A percentile compares a stretch with the other conserved stretches of the same genome.
These are phyloP conservation scores for Monosporascus cannonballus DNA, from an alignment of 2,329 filamentous ascomycete species.

Conservation along the genomic window DNA sequence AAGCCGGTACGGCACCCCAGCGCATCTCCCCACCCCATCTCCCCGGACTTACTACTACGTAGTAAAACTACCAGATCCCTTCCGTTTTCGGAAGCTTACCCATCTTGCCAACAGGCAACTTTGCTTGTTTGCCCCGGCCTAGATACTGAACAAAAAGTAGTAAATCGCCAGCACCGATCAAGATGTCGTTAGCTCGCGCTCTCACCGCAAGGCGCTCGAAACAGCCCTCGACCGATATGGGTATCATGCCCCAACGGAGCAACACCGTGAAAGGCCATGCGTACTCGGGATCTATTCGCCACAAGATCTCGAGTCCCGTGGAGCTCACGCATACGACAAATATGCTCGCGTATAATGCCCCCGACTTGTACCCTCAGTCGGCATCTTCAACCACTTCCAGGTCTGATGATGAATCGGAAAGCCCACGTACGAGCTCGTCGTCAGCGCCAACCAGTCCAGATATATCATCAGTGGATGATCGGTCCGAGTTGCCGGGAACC, in stretches of 20 bases:
- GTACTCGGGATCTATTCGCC: constrained; percentile 42
- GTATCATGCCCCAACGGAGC: constrained; percentile 39
- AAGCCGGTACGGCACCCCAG: not conserved
- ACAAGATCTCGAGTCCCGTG: constrained; percentile 81
- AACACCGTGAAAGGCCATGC: constrained; percentile 40
- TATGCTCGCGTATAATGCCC: constrained; percentile 90
- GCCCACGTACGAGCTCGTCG: constrained; percentile 47
- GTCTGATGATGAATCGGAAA: constrained; percentile 69
- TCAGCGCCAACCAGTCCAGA: constrained; percentile 67
- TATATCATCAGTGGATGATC: constrained; percentile 47
- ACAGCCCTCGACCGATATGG: constrained; percentile 40
- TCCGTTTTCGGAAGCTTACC: not conserved
- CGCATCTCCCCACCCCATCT: not conserved
- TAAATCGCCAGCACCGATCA: constrained; percentile 16
- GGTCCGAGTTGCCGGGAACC: constrained; percentile 50
- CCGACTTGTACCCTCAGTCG: constrained; percentile 59
- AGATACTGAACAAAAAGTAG: not conserved
- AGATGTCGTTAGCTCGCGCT: constrained; percentile 61
- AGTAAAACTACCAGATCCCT: not conserved
- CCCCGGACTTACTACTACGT: not conserved
- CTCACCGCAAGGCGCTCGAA: constrained; percentile 65
- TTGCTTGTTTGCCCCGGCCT: not conserved
- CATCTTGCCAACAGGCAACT: not conserved
- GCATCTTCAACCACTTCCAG: constrained; percentile 45
- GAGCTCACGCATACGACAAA: constrained; percentile 92